phyloP scores from a whole-genome alignment of 441 rosid genomes.

The Populus hybrid region DNA sequence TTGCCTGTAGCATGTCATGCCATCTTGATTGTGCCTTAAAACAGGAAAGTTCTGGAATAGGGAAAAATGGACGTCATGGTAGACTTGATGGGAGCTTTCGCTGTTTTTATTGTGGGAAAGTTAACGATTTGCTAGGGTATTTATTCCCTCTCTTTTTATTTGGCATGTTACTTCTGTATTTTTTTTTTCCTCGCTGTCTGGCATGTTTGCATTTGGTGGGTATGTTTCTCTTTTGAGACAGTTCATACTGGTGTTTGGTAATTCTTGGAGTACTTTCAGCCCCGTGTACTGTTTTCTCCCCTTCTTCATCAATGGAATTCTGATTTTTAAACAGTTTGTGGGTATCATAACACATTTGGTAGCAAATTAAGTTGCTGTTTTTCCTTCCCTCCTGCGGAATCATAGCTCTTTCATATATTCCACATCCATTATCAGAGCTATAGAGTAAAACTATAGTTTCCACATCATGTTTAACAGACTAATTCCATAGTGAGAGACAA shows the following conservation, averaged over 20 bases:
- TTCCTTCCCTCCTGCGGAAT: too few species aligned
- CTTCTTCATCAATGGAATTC: not conserved
- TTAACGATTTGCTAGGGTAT: slow-evolving; percentile 88
- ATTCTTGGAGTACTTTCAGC: not conserved
- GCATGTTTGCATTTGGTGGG: not conserved
- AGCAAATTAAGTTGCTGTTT: not conserved
- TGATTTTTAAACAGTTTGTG: not conserved
- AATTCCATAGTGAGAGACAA: not conserved
- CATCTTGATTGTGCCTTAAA: slow-evolving; percentile 90
- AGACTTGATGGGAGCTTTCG: slow-evolving; percentile 69
- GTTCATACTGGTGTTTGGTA: not conserved
- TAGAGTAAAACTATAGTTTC: not conserved
- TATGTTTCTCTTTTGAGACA: not conserved
- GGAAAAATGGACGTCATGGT: slow-evolving; percentile 40
- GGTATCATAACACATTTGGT: not conserved
- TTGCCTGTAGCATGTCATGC: slow-evolving; percentile 83
- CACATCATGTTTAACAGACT: not conserved
- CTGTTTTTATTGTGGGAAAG: slow-evolving; percentile 73
- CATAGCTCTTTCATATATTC: too few species aligned
- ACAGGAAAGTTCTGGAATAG: slow-evolving; percentile 63
- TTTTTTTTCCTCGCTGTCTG: not conserved
- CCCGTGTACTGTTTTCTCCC: not conserved
- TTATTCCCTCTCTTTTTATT: slow-evolving; percentile 2
- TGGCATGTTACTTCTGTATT: not conserved
- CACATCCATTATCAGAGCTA: not conserved